phyloP scores from a whole-genome alignment of 345 rosid species.

The Rubroshorea leprosula region DNA sequence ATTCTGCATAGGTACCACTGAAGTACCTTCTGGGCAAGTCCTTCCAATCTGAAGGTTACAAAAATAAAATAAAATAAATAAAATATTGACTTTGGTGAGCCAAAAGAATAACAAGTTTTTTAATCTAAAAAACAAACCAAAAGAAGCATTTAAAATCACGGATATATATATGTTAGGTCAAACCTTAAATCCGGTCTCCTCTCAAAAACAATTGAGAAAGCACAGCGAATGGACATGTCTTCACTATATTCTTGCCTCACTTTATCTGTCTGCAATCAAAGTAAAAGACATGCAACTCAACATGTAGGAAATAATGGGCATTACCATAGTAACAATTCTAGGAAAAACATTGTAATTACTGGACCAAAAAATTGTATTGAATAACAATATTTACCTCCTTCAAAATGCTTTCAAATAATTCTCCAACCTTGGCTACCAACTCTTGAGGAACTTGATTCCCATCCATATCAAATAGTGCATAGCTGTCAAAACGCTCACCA shows the following conservation, averaged over 20 bases:
- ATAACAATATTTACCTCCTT: constrained; percentile 47
- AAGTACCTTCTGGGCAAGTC: constrained; percentile 70
- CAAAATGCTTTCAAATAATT: constrained; percentile 66
- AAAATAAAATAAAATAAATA: too few species aligned
- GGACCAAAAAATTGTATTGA: not conserved
- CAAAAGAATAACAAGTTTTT: not conserved
- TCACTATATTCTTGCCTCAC: constrained; percentile 52
- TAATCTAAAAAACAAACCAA: not conserved
- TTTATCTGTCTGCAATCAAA: constrained; percentile 54
- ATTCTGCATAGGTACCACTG: constrained; percentile 98
- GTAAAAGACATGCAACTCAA: not conserved
- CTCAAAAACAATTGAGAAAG: constrained; percentile 60
- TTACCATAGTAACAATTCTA: not conserved
- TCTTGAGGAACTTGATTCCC: constrained; percentile 58
- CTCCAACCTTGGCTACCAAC: constrained; percentile 71
- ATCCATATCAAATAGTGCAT: constrained; percentile 64
- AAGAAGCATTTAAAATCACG: constrained; percentile 7
- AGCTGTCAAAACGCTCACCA: constrained; percentile 33
- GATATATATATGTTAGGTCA: not conserved
- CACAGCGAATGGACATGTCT: constrained; percentile 66
- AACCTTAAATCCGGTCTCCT: constrained; percentile 84
- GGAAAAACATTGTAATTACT: not conserved
- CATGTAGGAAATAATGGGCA: not conserved
- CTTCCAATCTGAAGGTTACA: constrained; percentile 53
- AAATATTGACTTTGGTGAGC: not conserved